Evolutionary conservation across 257 asterid genomes (phyloP), one percentile per base, ranked within the genome.

Genomic region (Penstemon barbatus): DNA sequence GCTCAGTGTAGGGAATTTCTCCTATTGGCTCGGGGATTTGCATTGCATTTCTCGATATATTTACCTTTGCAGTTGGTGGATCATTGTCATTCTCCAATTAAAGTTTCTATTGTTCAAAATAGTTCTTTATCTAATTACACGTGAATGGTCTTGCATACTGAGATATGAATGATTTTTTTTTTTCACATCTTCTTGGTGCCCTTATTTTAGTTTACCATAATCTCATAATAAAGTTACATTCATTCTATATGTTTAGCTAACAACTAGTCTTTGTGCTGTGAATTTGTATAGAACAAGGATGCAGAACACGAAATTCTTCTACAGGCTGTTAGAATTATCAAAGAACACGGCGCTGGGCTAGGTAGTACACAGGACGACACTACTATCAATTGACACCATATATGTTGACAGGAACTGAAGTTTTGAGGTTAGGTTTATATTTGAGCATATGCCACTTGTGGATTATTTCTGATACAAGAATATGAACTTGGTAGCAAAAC

Each of bases 291-390:
- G 98, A 82, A 80, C 80, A 86, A 86, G 74, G 93, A 85, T 4
- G 75, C 88, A 5, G 91, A 83, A 77, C 95, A 93, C 69, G 87
- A 83, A 65, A 78, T 93, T 77, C 95, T 93, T 74, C 83, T 90
- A 53, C 84, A 83, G 56, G 83, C 96, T 19, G 95, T 80, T 48
- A 78, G 81, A 66, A 87, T 90, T 62, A 83, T 93, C 83, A 84
- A 84, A 78, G 62, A 75, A 65, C 92, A 88, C 37, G 96, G 96
- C 39, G 99, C 80, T 36, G 71, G 62, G 61, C 80, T 93, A 3
- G 91, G 94, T n/a, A 79, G 79, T 61, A 80, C 84, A 8, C 57
- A 15, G 5, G 76, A 82, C 54, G 76, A 70, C 64, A 15, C 18
- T 15, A 62, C 63, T 50, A 37, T 62, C 54, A 6, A 59, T 41